Conservation (phyloP, 2,329 filamentous ascomycete genomes). For the Hypoxylon sp. region DNA sequence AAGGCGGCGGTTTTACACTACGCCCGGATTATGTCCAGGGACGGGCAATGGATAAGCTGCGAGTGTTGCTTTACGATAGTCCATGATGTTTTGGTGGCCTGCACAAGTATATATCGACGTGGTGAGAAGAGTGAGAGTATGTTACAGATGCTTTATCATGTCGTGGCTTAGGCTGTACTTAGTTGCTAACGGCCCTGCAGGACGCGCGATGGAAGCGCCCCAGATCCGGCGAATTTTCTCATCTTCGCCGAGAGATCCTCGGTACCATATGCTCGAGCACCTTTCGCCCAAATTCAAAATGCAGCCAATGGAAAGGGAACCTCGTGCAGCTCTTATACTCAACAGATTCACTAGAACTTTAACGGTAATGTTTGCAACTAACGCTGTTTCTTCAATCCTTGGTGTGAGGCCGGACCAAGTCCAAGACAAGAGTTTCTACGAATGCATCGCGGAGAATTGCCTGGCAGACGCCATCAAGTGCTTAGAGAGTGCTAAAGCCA, state of each 20-base stretch:
- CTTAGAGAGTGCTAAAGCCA: constrained; percentile 87
- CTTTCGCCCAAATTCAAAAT: constrained; percentile 84
- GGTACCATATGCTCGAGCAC: constrained; percentile 91
- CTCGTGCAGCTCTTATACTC: constrained; percentile 85
- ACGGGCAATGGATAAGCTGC: constrained; percentile 82
- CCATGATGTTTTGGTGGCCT: constrained; percentile 88
- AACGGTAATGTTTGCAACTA: constrained; percentile 89
- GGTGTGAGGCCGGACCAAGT: constrained; percentile 79
- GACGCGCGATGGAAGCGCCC: constrained; percentile 82
- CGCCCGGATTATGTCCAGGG: constrained; percentile 76
- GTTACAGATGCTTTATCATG: constrained; percentile 55
- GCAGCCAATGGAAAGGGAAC: constrained; percentile 77
- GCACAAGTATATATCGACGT: constrained; percentile 81
- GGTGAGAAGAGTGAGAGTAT: constrained; percentile 81
- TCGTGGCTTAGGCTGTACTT: constrained; percentile 16
- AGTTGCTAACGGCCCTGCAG: constrained; percentile 61
- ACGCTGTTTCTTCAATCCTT: constrained; percentile 80
- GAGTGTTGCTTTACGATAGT: constrained; percentile 93
- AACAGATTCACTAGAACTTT: constrained; percentile 88
- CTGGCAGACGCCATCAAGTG: constrained; percentile 82
- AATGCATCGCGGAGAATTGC: constrained; percentile 85
- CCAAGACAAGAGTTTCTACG: constrained; percentile 85
- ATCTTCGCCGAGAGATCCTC: constrained; percentile 84
- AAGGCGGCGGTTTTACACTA: constrained; percentile 89
- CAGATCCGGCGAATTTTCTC: constrained; percentile 85